These are phyloP conservation scores for Tetrapisispora arboricola DNA, from an alignment of 805 yeast genomes.

Conservation along the genomic window DNA sequence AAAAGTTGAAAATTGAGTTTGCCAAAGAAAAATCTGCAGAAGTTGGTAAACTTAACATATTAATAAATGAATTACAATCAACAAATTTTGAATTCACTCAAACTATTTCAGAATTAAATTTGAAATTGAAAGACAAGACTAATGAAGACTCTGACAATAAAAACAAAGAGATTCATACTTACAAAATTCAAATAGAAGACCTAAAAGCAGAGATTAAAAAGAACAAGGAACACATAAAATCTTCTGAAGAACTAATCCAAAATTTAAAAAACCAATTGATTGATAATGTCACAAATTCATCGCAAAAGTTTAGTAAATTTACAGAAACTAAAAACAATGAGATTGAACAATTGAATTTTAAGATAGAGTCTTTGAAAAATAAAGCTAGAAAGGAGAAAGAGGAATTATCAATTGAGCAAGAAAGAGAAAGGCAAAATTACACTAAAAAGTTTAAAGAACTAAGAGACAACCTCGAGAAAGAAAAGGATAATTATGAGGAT, in stretches of 20 bases:
- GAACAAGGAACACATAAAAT: neutral
- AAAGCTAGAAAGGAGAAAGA: conserved; percentile 3
- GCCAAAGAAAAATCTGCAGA: neutral
- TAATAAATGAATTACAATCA: neutral
- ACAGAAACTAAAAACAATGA: conserved; percentile 13
- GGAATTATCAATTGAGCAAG: conserved; percentile 1
- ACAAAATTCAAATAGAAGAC: neutral
- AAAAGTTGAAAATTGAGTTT: neutral
- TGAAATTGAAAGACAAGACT: neutral
- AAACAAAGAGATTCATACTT: neutral
- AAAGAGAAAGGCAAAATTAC: conserved; percentile 4
- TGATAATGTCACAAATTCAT: conserved; percentile 13
- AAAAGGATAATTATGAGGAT: conserved; percentile 9
- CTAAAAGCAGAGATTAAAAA: conserved; percentile 1
- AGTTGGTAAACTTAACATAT: neutral
- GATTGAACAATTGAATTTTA: conserved; percentile 8
- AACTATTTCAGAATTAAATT: neutral
- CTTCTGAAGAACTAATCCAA: conserved; percentile 3
- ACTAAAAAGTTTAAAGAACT: conserved; percentile 7
- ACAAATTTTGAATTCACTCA: neutral
- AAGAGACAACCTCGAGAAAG: conserved; percentile 8
- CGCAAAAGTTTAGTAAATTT: conserved; percentile 12
- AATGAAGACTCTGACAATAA: neutral
- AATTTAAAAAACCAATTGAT: conserved; percentile 13
- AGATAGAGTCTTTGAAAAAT: neutral